A percentile compares a stretch with the other conserved stretches of the same genome.
phyloP scores from a whole-genome alignment of 345 rosid genomes.

The Microcos paniculata region DNA sequence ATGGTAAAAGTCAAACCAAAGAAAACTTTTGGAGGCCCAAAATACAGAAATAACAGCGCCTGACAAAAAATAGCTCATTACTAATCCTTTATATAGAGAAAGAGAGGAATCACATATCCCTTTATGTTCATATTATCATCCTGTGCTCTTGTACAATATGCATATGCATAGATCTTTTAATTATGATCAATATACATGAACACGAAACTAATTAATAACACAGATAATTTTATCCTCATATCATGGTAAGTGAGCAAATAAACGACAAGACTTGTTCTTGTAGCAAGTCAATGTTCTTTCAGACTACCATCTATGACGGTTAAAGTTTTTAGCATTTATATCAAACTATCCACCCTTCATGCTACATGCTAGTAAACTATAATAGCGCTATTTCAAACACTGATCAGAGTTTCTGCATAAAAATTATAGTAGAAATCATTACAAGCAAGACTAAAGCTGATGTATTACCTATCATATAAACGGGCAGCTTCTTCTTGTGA shows the following conservation, averaged over 20 bases:
- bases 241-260: neutral
- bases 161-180: neutral
- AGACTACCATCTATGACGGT: neutral
- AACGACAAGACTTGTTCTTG: neutral
- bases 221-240: neutral
- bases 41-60: neutral
- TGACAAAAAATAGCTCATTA: neutral
- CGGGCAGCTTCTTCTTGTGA: conserved; percentile 95
- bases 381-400: neutral
- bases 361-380: neutral
- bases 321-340: neutral
- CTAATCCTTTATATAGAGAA: neutral
- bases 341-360: neutral
- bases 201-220: neutral
- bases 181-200: neutral
- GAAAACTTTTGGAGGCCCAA: neutral
- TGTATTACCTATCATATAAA: conserved; percentile 76
- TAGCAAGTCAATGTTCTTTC: conserved; percentile 3
- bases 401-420: neutral
- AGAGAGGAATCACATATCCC: neutral
- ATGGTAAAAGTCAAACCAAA: neutral
- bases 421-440: neutral
- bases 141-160: neutral
- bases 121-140: neutral
- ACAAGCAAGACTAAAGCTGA: neutral